Base-by-base conservation (phyloP, 192 early-diverging fungal species). In the Coemansia sp. region DNA sequence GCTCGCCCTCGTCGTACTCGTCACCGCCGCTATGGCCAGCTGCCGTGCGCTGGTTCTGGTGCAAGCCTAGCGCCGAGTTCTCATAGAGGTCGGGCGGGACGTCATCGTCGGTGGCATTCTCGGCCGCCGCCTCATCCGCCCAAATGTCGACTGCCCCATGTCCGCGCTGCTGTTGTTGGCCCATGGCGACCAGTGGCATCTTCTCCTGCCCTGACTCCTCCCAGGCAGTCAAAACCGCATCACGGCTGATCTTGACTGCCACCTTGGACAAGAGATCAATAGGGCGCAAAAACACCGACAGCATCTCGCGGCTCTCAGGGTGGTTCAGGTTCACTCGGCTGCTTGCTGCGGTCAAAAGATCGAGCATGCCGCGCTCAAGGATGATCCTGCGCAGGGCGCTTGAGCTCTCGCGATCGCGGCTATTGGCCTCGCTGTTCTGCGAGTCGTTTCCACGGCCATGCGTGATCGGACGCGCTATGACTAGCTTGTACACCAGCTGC, bases 251-350 rank as follows among this genome's bases (percentile, higher is more conserved):
- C 62, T 86, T 90, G 45, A 93, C 87, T 13, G 96, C 93, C 4
- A 89, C 57, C 58, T 93, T 91, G 11, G 94, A 87, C 50, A 99
- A 72, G 23, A 82, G 80, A 61, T 96, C 94, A 33, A 97, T 78
- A 5, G 94, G 96, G 37, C 89, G 88, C 40, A 97, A 51, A 45
- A 99, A 77, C 4, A 85, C 62, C 22, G 71, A 84, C 10, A 95
- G 81, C 23, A 97, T 79, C 13, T 74, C 69, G 36, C 81, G 87
- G 24, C 89, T 81, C 33, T 81, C 75, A 7, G 96, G 96, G 57
- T 96, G 91, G 59, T 94, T 90, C 26, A 93, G 68, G 59, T 99
- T 94, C 28, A 99, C 78, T 46, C 92, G 90, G 27, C 82, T 84
- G 17, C 93, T 65, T 2, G 89, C 82, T 28, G 79, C 83, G 5